Conservation (phyloP, 2,329 filamentous ascomycete genomes). For the Paecilomyces sp. region DNA sequence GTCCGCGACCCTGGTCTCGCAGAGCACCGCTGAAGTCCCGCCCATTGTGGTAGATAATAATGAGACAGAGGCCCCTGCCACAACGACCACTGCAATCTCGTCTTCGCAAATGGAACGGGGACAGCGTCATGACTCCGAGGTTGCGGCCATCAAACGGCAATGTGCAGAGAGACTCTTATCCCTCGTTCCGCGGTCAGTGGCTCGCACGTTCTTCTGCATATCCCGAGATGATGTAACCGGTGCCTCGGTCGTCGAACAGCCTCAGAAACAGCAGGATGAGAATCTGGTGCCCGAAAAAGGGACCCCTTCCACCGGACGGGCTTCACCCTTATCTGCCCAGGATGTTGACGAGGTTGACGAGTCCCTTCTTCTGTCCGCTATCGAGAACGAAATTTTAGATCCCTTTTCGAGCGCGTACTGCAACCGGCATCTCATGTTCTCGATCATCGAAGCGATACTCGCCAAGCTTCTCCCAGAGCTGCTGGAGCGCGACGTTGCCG, state of each 20-base stretch:
- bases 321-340: conserved; percentile 10
- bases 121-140: conserved; percentile 20
- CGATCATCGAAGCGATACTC: conserved; percentile 73
- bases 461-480: conserved; percentile 79
- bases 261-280: conserved; percentile 2
- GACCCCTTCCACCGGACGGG: conserved; percentile 7
- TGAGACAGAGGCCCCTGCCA: not conserved
- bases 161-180: conserved; percentile 37
- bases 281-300: conserved; percentile 3
- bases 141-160: conserved; percentile 35
- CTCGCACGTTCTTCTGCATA: conserved; percentile 37
- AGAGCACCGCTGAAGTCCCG: conserved; percentile 2
- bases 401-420: conserved; percentile 76
- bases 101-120: conserved; percentile 5
- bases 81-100: conserved; percentile 4
- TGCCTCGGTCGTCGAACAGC: conserved; percentile 5
- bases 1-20: conserved; percentile 21
- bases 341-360: conserved; percentile 35
- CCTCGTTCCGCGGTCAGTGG: conserved; percentile 37
- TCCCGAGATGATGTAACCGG: conserved; percentile 5
- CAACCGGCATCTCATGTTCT: conserved; percentile 87
- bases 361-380: conserved; percentile 48
- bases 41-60: not conserved
- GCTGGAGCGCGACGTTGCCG: conserved; percentile 60
- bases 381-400: conserved; percentile 60